These are phyloP conservation scores for Chloranthus sessilifolius DNA, from an alignment of 164 flowering plant species.

Conservation along the genomic window DNA sequence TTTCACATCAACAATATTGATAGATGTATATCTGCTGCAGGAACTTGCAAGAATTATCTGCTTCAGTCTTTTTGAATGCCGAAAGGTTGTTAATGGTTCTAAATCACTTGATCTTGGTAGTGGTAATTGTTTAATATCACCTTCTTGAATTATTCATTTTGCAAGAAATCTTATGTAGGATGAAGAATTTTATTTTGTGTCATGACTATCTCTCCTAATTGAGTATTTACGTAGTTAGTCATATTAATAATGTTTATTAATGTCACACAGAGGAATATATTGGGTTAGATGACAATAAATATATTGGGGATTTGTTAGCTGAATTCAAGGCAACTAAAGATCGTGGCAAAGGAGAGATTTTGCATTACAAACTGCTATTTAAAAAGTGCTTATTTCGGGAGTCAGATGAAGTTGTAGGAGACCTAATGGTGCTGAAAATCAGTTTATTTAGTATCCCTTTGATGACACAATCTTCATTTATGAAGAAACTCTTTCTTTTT, in stretches of 20 bases:
- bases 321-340: conserved; percentile 95
- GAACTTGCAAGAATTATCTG: conserved; percentile 96
- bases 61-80: conserved; percentile 94
- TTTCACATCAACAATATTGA: too few species aligned
- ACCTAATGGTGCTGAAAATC: too few species aligned
- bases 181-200: not conserved
- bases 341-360: conserved; percentile 89
- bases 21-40: conserved; percentile 46
- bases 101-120: conserved; percentile 80
- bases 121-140: conserved; percentile 43
- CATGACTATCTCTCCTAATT: too few species aligned
- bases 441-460: too few species aligned
- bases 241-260: conserved; percentile 12
- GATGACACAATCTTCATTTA: too few species aligned
- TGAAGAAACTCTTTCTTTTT: too few species aligned
- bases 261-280: conserved; percentile 75
- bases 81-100: conserved; percentile 79
- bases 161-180: too few species aligned
- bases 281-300: conserved; percentile 91
- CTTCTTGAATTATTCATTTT: too few species aligned
- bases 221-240: too few species aligned
- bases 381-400: conserved; percentile 94
- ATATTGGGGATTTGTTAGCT: conserved; percentile 88
- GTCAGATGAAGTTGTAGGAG: conserved; percentile 89
- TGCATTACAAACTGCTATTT: conserved; percentile 85